Base-by-base conservation (phyloP, 345 rosid species). In the Hirschfeldia incana region DNA sequence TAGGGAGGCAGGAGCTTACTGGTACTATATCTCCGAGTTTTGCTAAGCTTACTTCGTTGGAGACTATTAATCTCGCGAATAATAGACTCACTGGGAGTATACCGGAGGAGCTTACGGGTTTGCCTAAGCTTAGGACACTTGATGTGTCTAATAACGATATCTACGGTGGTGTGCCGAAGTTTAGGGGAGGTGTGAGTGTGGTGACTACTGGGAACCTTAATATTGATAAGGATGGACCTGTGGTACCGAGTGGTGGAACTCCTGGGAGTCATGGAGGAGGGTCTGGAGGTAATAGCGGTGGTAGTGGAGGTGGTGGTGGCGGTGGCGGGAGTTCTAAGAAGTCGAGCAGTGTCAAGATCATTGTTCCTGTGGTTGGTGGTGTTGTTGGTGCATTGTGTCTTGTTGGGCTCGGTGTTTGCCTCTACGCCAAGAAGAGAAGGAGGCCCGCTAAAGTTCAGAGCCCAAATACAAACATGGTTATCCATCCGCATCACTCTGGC, bases 401-500 rank as follows among this genome's bases (percentile, higher is more conserved):
- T 21, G 78, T 88, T 26, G 90, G 88, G 59, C 46, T 85, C 5
- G 86, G 87, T 10, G 69, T 89, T 28, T 86, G 81, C 76, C 80
- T 83, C 51, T 81, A 73, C 73, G 70, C 74, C 3, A 81, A 75
- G 76, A 89, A 80, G 60, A 55, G 80, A 62, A 88, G 83, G 78
- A 79, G 73, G 17, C 76, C 77, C 0, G 76, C 80, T 63, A 88
- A 78, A 74, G 88, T 86, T 6, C 89, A 85, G 78, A 84, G 88
- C 80, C 95, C 90, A 0, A 65, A 33, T 3, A 36, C 74, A 58
- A 78, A 82, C 64, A 67, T 88, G 83, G 86, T 88, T 61, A 78
- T 87, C 70, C 97, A 91, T 81, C 93, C 94, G 59, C 88, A 77
- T n/a, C 80, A 88, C 85, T 89, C 93, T 0, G 90, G 93, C 3